A percentile compares a stretch with the other conserved stretches of the same genome.
These are phyloP conservation scores for Globisporangium mamillatum DNA, from an alignment of 352 stramenopile genomes.

Conservation along the genomic window DNA sequence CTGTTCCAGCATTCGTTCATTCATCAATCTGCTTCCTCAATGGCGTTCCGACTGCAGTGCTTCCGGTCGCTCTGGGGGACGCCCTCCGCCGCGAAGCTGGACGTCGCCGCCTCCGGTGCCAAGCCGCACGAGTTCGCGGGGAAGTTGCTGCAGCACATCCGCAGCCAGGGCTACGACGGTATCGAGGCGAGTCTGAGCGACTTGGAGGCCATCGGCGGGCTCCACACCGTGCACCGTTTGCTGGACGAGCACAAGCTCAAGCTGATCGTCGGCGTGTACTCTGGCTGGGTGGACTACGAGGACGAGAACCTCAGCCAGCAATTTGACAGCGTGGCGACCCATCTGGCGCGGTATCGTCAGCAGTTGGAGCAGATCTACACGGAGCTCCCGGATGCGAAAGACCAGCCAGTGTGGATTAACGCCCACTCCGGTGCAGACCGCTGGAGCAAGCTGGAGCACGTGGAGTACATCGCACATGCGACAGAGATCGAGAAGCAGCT, in stretches of 20 bases:
- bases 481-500: conserved; percentile 44
- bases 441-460: conserved; percentile 40
- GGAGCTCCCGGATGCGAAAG: conserved; percentile 21
- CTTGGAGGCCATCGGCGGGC: conserved; percentile 46
- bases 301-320: conserved; percentile 44
- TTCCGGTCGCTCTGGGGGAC: conserved; percentile 66
- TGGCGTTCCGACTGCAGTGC: conserved; percentile 31
- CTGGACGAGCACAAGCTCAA: conserved; percentile 49
- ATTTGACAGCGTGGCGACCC: conserved; percentile 44
- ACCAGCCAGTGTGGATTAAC: conserved; percentile 45
- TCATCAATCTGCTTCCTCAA: neutral
- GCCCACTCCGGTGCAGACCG: conserved; percentile 61
- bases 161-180: conserved; percentile 53
- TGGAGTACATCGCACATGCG: conserved; percentile 47
- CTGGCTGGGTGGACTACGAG: conserved; percentile 70
- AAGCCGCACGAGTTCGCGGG: conserved; percentile 26
- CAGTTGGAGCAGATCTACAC: conserved; percentile 32
- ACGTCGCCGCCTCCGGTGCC: conserved; percentile 11
- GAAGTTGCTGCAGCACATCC: conserved; percentile 35
- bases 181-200: conserved; percentile 71
- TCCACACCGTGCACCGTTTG: conserved; percentile 32
- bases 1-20: neutral
- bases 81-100: conserved; percentile 31
- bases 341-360: conserved; percentile 38
- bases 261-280: conserved; percentile 69